Evolutionary conservation across 345 rosid species (phyloP).

Genomic region (Ailanthus altissimus): DNA sequence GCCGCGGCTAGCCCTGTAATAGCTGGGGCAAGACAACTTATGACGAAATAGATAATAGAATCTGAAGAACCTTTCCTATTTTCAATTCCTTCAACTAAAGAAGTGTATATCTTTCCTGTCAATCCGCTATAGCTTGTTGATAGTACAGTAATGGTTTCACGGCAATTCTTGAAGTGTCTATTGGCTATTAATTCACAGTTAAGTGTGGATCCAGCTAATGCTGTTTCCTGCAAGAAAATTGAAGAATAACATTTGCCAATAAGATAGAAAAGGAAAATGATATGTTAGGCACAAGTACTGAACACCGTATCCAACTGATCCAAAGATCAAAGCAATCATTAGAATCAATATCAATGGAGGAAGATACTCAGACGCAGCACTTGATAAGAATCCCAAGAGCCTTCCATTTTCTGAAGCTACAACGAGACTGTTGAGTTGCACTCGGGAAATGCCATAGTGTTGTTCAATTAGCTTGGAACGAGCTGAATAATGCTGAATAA

Average conservation of each 20-base stretch:
- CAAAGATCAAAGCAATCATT: conserved; percentile 37
- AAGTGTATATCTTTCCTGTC: conserved; percentile 37
- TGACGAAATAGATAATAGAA: conserved; percentile 28
- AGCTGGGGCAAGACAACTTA: conserved; percentile 30
- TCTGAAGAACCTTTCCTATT: conserved; percentile 16
- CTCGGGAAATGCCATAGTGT: conserved; percentile 32
- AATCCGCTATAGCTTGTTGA: conserved; percentile 38
- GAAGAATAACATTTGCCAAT: conserved; percentile 34
- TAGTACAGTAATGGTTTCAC: conserved; percentile 29
- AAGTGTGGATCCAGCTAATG: conserved; percentile 44
- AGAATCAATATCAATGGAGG: conserved; percentile 39
- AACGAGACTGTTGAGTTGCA: conserved; percentile 39
- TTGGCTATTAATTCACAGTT: conserved; percentile 26
- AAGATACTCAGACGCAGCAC: conserved; percentile 30
- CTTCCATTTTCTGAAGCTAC: conserved; percentile 44
- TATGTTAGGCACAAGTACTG: conserved; percentile 36
- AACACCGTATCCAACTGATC: conserved; percentile 39
- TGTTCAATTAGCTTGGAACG: conserved; percentile 40
- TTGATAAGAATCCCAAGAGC: conserved; percentile 36
- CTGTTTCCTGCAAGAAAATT: conserved; percentile 44
- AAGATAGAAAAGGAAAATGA: conserved; percentile 25
- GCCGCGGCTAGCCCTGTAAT: not conserved
- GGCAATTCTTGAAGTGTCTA: conserved; percentile 23
- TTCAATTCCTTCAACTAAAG: conserved; percentile 23
- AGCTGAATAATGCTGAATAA: conserved; percentile 34